Base-by-base conservation (phyloP, 371 early-diverging fungal genomes). In the Mortierella sp. region DNA sequence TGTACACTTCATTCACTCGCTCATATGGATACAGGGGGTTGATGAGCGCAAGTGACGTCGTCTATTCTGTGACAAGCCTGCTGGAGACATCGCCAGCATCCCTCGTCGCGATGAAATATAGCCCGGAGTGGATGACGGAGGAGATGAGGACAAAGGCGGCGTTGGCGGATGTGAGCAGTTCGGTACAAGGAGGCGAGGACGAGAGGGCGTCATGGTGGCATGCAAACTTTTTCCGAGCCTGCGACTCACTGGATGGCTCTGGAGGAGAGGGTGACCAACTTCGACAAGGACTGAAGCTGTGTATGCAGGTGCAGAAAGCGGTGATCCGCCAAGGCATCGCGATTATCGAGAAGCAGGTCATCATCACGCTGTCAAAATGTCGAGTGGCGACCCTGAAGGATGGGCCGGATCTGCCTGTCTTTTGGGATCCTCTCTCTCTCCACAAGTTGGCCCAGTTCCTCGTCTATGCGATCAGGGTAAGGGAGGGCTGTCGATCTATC, bases 1-100 rank as follows among this genome's bases (percentile, higher is more conserved):
- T 91, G 2, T 96, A 93, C 75, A 93, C 95, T 0, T 95, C 96
- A 5, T 98, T 98, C 83, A 91, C 93, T 21, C 91, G 95, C n/a
- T 88, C 92, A 16, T 95, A 93, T 82, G 98, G 98, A 24, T 97
- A 91, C 89, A 93, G 94, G 75, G 90, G 93, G 12, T 87, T 89
- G 6, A 79, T 97, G 43, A 94, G 95, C 0, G 97, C 97, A 3
- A 90, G 93, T 74, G 98, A 98, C 87, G 94, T 92, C 10, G 98
- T 96, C 0, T 93, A 96, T 84, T 88, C 96, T 0, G 81, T 97
- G 0, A 88, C 93, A 3, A 96, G 98, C 1, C 89, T 98, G 3
- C 87, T 97, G 41, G 95, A 95, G 78, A 88, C 92, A 3, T 91
- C 91, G 29, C 92, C 92, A 1, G 84, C 88, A 12, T 88, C 91